Evolutionary conservation across 2,329 filamentous ascomycete genomes (phyloP).

Genomic region (Xylaria sp.): DNA sequence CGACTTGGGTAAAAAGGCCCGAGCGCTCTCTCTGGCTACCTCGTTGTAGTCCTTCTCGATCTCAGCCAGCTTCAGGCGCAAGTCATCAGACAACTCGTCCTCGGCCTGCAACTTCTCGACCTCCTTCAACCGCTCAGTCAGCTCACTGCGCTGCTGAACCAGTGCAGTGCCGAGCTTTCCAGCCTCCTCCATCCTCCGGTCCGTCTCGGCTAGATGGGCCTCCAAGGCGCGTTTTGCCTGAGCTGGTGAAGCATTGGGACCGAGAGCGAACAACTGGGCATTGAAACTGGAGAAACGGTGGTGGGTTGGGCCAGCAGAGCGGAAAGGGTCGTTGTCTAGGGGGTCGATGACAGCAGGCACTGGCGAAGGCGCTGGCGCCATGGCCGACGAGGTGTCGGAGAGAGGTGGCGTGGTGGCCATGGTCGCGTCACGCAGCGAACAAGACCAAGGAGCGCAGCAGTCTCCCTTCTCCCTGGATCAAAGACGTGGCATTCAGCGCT

Average conservation of each 20-base stretch:
- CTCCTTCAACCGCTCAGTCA: slow-evolving; percentile 83
- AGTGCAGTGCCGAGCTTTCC: slow-evolving; percentile 86
- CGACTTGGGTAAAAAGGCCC: slow-evolving; percentile 87
- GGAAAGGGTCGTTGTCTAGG: slow-evolving; percentile 66
- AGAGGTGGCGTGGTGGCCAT: slow-evolving; percentile 38
- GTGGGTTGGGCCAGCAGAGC: slow-evolving; percentile 57
- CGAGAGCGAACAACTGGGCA: slow-evolving; percentile 79
- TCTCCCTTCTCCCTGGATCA: slow-evolving; percentile 47
- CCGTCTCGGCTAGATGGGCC: slow-evolving; percentile 91
- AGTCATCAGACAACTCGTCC: slow-evolving; percentile 81
- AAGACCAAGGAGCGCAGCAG: slow-evolving; percentile 44
- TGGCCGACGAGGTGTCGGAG: slow-evolving; percentile 43
- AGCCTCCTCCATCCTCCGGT: slow-evolving; percentile 89
- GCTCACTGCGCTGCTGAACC: slow-evolving; percentile 84
- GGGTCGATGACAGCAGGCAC: slow-evolving; percentile 48
- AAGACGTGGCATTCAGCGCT: slow-evolving; percentile 46
- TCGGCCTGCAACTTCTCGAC: slow-evolving; percentile 82
- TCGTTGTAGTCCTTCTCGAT: slow-evolving; percentile 97
- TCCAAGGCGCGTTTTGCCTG: slow-evolving; percentile 90
- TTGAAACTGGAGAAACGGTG: slow-evolving; percentile 88
- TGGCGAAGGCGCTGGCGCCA: slow-evolving; percentile 59
- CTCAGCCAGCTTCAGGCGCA: slow-evolving; percentile 83
- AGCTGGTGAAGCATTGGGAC: slow-evolving; percentile 79
- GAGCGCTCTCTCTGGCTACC: slow-evolving; percentile 86
- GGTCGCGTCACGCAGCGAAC: slow-evolving; percentile 26